Evolutionary conservation across 768 basidiomycete species (phyloP), one percentile per base, ranked within the genome.

Genomic region (Mycena belliarum): DNA sequence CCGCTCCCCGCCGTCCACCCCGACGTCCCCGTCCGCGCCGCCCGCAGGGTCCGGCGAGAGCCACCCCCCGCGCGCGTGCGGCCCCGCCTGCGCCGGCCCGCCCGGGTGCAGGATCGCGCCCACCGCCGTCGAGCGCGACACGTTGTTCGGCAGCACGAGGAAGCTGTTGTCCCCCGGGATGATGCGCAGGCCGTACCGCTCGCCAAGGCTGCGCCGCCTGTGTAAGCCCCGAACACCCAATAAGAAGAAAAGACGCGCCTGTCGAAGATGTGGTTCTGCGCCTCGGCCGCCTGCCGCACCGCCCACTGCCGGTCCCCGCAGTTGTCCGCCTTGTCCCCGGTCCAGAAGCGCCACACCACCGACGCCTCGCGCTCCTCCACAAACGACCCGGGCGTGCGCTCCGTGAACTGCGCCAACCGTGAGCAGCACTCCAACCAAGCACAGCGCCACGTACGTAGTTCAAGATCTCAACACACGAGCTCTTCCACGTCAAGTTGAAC

Each of bases 231-330:
- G 16, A 12, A 32, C 41, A 37, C 20, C 44, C 25, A 32, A 32
- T 5, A 16, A 49, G 46, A 32, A 12, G 12, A 38, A 46, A 26
- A n/a, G 7, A 38, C 65, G 28, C 40, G 83, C 83, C 82, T 84
- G 69, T 93, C 92, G 67, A 91, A 93, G 61, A 93, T 91, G 65
- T 94, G 93, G 72, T 95, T 95, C 72, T 94, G 93, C 21, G 93
- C 93, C 69, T 93, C 92, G 0, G 91, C 90, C 1, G 93, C 93
- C 68, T 94, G 92, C 21, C 93, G 76, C 29, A 88, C 81, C 0
- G 91, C 93, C 93, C 93, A 95, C 54, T 83, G 84, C 12, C 87
- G 78, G 65, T 91, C 89, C 0, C 83, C 70, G 38, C 75, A 72
- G 35, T 84, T 79, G 16, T 66, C 44, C 43, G 64, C 60, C 16